Conservation (phyloP, 2,329 filamentous ascomycete species). For the Botrytis squamosa region DNA sequence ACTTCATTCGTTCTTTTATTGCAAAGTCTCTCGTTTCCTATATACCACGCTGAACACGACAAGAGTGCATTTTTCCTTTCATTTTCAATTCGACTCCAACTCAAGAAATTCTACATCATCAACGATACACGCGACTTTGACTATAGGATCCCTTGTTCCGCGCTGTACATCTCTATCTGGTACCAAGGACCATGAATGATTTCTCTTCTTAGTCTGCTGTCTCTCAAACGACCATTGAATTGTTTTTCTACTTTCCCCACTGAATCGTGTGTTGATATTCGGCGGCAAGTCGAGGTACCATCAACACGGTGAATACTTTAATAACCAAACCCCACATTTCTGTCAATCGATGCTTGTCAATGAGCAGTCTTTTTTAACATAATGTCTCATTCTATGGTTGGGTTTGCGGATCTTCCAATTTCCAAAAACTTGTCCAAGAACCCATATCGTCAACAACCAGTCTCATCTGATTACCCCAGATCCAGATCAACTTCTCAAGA, state of each 20-base stretch:
- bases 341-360: neutral
- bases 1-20: neutral
- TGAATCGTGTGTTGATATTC: neutral
- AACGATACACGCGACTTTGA: neutral
- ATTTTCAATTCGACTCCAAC: neutral
- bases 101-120: neutral
- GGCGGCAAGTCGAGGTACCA: neutral
- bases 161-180: neutral
- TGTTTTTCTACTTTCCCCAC: neutral
- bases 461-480: conserved; percentile 4
- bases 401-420: neutral
- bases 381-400: conserved; percentile 12
- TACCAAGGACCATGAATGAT: neutral
- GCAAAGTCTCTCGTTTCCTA: neutral
- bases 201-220: neutral
- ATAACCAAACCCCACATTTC: neutral
- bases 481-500: conserved; percentile 19
- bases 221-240: neutral
- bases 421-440: conserved; percentile 2
- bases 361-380: neutral
- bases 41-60: neutral
- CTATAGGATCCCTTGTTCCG: neutral
- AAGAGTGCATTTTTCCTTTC: neutral
- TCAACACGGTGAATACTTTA: neutral
- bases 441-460: neutral